phyloP scores from a whole-genome alignment of 108 stramenopile genomes.

The Schizochytrium sp. region DNA sequence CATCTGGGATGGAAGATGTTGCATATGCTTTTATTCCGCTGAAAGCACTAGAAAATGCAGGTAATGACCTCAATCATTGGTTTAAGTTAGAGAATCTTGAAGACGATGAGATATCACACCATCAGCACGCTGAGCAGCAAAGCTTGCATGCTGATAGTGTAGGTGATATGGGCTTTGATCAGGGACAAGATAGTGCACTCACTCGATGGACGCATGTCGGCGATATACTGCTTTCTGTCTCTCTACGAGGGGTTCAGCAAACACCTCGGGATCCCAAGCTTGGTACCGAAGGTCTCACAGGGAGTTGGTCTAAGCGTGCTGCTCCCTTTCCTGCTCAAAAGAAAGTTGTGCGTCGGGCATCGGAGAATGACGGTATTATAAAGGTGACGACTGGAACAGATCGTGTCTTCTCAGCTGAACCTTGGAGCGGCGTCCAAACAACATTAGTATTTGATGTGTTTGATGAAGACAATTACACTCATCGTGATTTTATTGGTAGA shows the following conservation, averaged over 20 bases:
- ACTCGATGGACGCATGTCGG: background rate
- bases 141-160: background rate
- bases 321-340: background rate
- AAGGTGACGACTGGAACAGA: conserved; percentile 35
- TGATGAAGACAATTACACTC: conserved; percentile 54
- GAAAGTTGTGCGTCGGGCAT: background rate
- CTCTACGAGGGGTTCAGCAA: background rate
- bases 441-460: conserved; percentile 51
- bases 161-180: background rate
- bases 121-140: background rate
- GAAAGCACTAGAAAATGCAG: background rate
- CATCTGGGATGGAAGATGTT: background rate
- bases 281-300: background rate
- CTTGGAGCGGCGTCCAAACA: conserved; percentile 18
- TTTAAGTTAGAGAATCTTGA: conserved; percentile 9
- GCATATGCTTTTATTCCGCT: conserved; percentile 52
- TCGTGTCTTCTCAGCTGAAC: background rate
- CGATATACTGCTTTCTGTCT: background rate
- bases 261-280: background rate
- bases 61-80: conserved; percentile 16
- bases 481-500: conserved; percentile 48
- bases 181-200: background rate
- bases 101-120: background rate
- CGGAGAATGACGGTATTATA: background rate
- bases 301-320: background rate